These are phyloP conservation scores for Pseudogymnoascus sp. DNA, from an alignment of 2,329 filamentous ascomycete genomes.

Conservation along the genomic window DNA sequence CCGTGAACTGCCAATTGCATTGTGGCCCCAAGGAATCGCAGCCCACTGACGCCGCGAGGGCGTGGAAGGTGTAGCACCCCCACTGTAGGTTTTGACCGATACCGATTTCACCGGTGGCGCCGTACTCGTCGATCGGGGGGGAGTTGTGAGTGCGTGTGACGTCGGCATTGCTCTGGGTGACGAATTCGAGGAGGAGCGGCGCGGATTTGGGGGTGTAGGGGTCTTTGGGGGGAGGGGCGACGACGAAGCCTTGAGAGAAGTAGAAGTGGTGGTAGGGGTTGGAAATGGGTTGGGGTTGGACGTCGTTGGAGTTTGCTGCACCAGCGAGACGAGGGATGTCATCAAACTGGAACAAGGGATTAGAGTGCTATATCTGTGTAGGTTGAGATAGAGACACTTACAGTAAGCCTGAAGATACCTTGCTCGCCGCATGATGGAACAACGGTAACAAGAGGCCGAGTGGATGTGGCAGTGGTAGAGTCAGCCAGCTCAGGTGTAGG, in stretches of 20 bases:
- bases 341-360: conserved; percentile 23
- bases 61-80: conserved; percentile 33
- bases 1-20: conserved; percentile 35
- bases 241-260: conserved; percentile 32
- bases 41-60: conserved; percentile 31
- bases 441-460: background rate
- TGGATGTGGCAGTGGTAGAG: background rate
- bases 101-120: background rate
- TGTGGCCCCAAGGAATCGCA: conserved; percentile 30
- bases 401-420: conserved; percentile 24
- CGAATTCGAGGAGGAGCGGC: conserved; percentile 28
- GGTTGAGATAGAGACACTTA: conserved; percentile 14
- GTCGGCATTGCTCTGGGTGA: conserved; percentile 21
- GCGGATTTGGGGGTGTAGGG: conserved; percentile 27
- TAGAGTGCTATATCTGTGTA: conserved; percentile 5
- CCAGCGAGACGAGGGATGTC: conserved; percentile 25
- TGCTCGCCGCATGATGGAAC: conserved; percentile 19
- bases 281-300: conserved; percentile 24
- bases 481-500: background rate
- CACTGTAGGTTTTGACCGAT: conserved; percentile 22
- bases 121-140: background rate
- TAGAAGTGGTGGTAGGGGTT: conserved; percentile 30
- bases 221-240: conserved; percentile 26
- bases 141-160: background rate
- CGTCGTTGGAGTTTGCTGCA: conserved; percentile 15